phyloP scores from a whole-genome alignment of 176 grass and related monocot species.

The Tillandsia leiboldiana region DNA sequence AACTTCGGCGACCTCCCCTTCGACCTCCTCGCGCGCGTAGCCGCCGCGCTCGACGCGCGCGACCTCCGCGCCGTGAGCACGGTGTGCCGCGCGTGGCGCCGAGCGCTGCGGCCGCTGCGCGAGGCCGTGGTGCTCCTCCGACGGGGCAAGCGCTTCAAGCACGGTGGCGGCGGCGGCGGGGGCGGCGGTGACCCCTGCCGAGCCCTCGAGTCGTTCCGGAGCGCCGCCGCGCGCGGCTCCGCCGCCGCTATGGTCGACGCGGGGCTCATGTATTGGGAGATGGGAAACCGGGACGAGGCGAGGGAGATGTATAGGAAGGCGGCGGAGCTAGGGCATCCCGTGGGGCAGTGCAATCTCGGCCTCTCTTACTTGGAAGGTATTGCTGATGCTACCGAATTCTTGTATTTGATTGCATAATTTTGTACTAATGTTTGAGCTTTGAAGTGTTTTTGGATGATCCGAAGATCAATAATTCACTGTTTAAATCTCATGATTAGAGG shows the following conservation, averaged over 20 bases:
- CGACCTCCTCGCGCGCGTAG: conserved; percentile 31
- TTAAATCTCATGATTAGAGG: too few species aligned
- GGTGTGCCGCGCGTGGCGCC: conserved; percentile 51
- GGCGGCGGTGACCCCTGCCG: conserved; percentile 15
- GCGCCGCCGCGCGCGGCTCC: conserved; percentile 43
- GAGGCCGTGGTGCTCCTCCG: conserved; percentile 49
- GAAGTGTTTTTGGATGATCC: too few species aligned
- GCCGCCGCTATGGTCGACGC: conserved; percentile 66
- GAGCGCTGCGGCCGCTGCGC: conserved; percentile 56
- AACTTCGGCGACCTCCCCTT: conserved; percentile 41
- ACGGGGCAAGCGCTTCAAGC: conserved; percentile 42
- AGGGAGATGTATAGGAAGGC: conserved; percentile 39
- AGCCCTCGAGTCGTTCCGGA: conserved; percentile 43
- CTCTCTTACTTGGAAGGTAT: conserved; percentile 64
- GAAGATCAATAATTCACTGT: too few species aligned
- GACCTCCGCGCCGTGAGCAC: conserved; percentile 47
- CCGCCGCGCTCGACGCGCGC: conserved; percentile 19
- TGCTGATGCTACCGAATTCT: neutral
- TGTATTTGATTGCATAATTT: too few species aligned
- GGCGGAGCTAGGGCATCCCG: conserved; percentile 43
- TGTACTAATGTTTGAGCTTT: too few species aligned
- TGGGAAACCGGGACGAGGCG: conserved; percentile 35
- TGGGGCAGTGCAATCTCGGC: conserved; percentile 61
- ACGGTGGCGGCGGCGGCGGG: neutral
- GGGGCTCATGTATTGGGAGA: conserved; percentile 63